These are phyloP conservation scores for Populus hybrid DNA, from an alignment of 441 rosid species.

Conservation along the genomic window DNA sequence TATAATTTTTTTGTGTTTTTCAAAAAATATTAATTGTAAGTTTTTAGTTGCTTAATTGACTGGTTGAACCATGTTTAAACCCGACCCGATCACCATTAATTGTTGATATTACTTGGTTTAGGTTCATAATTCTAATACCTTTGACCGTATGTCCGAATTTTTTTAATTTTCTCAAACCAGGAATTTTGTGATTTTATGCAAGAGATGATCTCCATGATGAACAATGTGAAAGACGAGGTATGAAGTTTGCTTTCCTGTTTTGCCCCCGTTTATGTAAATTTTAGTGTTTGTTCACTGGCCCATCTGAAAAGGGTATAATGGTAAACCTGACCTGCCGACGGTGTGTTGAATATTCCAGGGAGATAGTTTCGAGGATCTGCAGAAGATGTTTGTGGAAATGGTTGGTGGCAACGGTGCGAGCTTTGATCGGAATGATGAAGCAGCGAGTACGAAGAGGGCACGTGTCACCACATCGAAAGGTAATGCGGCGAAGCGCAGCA, in stretches of 20 bases:
- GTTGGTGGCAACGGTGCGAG: constrained; percentile 45
- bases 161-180: constrained; percentile 27
- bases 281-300: neutral
- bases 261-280: neutral
- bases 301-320: neutral
- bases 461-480: constrained; percentile 39
- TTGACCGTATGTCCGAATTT: neutral
- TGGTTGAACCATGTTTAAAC: no score
- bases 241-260: neutral
- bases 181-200: constrained; percentile 66
- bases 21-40: no score
- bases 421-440: constrained; percentile 26
- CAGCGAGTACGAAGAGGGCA: constrained; percentile 39
- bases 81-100: no score
- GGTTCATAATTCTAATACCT: no score
- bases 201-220: constrained; percentile 75
- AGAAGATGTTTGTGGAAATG: constrained; percentile 64
- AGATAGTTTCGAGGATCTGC: constrained; percentile 56
- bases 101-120: no score
- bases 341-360: constrained; percentile 25
- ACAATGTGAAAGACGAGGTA: constrained; percentile 66
- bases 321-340: neutral
- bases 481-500: constrained; percentile 36
- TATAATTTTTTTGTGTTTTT: no score
- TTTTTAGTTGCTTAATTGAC: no score